phyloP scores from a whole-genome alignment of 1,139 yeast species.

The Debaryomyces psychrophilus region DNA sequence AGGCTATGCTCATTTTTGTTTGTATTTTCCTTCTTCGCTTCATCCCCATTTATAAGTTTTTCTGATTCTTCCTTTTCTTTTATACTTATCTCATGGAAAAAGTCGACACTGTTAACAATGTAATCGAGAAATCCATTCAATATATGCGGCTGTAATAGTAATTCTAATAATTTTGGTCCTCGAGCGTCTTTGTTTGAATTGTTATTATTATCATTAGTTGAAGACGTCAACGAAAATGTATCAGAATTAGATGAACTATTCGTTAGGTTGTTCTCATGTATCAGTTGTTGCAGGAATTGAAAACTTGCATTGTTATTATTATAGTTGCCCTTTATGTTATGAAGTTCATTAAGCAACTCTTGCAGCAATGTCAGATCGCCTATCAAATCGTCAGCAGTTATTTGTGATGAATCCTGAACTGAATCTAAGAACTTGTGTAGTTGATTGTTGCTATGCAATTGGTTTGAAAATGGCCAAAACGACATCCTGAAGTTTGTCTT shows the following conservation, averaged over 20 bases:
- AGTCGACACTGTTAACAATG: slow-evolving; percentile 41
- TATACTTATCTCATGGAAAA: slow-evolving; percentile 34
- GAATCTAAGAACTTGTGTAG: slow-evolving; percentile 49
- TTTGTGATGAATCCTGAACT: slow-evolving; percentile 36
- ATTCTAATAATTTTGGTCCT: slow-evolving; percentile 45
- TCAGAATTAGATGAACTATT: slow-evolving; percentile 24
- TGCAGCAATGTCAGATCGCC: slow-evolving; percentile 41
- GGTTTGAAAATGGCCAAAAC: slow-evolving; percentile 52
- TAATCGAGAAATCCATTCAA: slow-evolving; percentile 44
- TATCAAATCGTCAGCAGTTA: slow-evolving; percentile 39
- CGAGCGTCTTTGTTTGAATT: slow-evolving; percentile 38
- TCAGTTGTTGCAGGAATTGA: slow-evolving; percentile 35
- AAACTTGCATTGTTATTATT: slow-evolving; percentile 31
- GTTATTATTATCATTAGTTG: slow-evolving; percentile 24
- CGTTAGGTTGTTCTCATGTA: slow-evolving; percentile 12
- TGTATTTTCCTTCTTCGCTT: slow-evolving; percentile 4
- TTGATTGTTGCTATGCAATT: slow-evolving; percentile 42
- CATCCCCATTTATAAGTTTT: slow-evolving; percentile 14
- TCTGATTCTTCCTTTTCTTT: slow-evolving; percentile 28
- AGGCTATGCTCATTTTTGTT: not conserved
- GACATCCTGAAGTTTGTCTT: slow-evolving; percentile 33
- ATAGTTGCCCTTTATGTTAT: slow-evolving; percentile 42
- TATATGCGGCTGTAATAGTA: slow-evolving; percentile 50
- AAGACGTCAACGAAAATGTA: slow-evolving; percentile 42
- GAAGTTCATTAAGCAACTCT: slow-evolving; percentile 45